Evolutionary conservation across 2,329 filamentous ascomycete species (phyloP).

Genomic region (Grosmannia serpens): DNA sequence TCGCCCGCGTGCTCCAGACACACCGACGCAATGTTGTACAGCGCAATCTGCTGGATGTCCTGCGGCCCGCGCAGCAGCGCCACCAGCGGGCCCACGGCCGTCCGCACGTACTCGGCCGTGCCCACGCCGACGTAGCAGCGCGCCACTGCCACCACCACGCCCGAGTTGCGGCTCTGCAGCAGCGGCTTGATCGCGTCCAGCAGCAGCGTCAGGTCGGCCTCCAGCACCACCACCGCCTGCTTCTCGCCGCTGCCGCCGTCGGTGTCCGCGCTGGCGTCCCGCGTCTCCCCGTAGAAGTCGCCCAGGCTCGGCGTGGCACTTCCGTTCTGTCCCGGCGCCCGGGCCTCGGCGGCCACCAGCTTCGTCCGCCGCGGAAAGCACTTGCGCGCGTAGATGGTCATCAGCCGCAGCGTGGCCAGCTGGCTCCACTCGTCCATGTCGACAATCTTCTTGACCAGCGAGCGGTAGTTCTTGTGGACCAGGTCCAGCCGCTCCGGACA

Average conservation of each 20-base stretch:
- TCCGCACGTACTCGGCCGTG: conserved; percentile 61
- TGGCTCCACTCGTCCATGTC: conserved; percentile 99
- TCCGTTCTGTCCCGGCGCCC: background rate
- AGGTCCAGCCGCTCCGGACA: conserved; percentile 82
- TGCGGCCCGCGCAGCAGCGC: conserved; percentile 74
- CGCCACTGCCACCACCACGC: conserved; percentile 78
- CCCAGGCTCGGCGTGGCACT: conserved; percentile 39
- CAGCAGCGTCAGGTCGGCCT: conserved; percentile 73
- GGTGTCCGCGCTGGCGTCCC: conserved; percentile 12
- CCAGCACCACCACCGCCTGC: conserved; percentile 50
- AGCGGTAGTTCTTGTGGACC: conserved; percentile 81
- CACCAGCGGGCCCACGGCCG: conserved; percentile 71
- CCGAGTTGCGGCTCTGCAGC: conserved; percentile 84
- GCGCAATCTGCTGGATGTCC: conserved; percentile 79
- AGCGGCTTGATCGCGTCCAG: conserved; percentile 72
- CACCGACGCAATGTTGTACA: conserved; percentile 94
- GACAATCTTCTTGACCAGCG: conserved; percentile 76
- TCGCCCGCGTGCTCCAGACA: conserved; percentile 62
- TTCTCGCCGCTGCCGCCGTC: conserved; percentile 19
- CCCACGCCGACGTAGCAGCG: conserved; percentile 79
- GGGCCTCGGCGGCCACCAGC: conserved; percentile 21
- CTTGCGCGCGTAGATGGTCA: conserved; percentile 73
- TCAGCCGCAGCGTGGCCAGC: conserved; percentile 66
- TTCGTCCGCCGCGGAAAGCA: conserved; percentile 70
- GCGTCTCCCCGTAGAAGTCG: conserved; percentile 72